A percentile compares a stretch with the other conserved stretches of the same genome.
Conservation (phyloP, 331 rosid species). For the Stylosanthes scabra region DNA sequence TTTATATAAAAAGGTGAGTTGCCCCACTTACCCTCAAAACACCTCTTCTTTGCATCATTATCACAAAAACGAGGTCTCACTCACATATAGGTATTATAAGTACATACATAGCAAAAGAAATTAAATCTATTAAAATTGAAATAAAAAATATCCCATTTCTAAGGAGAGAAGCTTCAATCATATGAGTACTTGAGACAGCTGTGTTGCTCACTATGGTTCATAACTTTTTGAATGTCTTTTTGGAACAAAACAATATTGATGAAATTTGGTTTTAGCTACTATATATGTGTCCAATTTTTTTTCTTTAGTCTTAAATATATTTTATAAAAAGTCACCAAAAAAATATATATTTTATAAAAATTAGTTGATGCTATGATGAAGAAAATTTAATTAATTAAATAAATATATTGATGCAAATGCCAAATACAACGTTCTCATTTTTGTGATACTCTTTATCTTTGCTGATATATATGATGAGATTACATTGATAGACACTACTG, state of each 20-base stretch:
- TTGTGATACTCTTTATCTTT: too few species aligned
- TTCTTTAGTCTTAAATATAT: too few species aligned
- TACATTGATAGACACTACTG: too few species aligned
- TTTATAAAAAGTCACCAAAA: too few species aligned
- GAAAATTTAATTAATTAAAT: too few species aligned
- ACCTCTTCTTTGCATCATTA: slow-evolving; percentile 10
- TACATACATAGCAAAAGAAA: slow-evolving; percentile 7
- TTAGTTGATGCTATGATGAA: too few species aligned
- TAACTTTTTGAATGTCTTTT: background rate
- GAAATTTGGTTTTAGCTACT: background rate
- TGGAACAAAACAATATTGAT: background rate
- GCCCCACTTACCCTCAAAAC: background rate
- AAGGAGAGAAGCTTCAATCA: slow-evolving; percentile 17
- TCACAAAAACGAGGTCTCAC: slow-evolving; percentile 26
- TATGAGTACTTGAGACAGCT: background rate
- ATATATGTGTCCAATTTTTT: too few species aligned
- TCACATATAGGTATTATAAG: background rate
- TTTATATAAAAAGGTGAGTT: background rate
- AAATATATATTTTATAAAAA: too few species aligned
- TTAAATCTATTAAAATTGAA: too few species aligned
- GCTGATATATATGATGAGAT: too few species aligned
- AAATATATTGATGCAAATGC: too few species aligned
- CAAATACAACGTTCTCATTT: too few species aligned
- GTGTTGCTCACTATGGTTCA: background rate
- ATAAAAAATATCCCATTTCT: slow-evolving; percentile 30